Base-by-base conservation (phyloP, 2,329 filamentous ascomycete species). In the Talaromyces sp. region DNA sequence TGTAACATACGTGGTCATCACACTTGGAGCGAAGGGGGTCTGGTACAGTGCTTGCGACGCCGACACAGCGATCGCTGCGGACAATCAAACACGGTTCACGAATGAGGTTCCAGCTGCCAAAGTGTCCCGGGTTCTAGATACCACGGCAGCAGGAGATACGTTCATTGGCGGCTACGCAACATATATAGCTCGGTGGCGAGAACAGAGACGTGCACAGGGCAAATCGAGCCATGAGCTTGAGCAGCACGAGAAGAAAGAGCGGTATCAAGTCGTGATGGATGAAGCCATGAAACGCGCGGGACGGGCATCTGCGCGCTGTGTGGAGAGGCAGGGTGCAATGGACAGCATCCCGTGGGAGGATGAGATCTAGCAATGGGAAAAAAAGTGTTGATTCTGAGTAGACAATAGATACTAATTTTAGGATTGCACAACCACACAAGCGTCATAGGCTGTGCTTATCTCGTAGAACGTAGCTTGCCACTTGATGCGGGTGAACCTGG, bases 121-220 rank as follows among this genome's bases (percentile, higher is more conserved):
- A 72, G 87, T 90, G 17, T 75, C 71, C 3, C 75, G 81, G 58
- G 93, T 97, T 1, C 84, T 97, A 4, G 93, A 97, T 72, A 97
- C 93, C 1, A 97, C 93, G 7, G 93, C 89, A 1, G 94, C 94
- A 5, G 93, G 93, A 0, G 93, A 97, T 72, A 97, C 93, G 0
- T 97, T 97, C 75, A 89, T 95, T 5, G 93, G 94, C 1, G 88
- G 85, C 21, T 96, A 96, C 71, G 89, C 90, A 2, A 83, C 94
- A 25, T 83, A 85, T 58, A 81, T 88, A 31, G 89, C 89, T 39
- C 79, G 77, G 60, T 71, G 74, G 60, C 73, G 72, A 25, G 70
- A 76, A 11, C 68, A 69, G 10, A 70, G 73, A 17, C 69, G 77
- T 17, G 69, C 69, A 5, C 78, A 79, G 50, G 74, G 78, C 31